Evolutionary conservation across 495 filamentous ascomycete species (phyloP).

Genomic region (Penicillium lividum): DNA sequence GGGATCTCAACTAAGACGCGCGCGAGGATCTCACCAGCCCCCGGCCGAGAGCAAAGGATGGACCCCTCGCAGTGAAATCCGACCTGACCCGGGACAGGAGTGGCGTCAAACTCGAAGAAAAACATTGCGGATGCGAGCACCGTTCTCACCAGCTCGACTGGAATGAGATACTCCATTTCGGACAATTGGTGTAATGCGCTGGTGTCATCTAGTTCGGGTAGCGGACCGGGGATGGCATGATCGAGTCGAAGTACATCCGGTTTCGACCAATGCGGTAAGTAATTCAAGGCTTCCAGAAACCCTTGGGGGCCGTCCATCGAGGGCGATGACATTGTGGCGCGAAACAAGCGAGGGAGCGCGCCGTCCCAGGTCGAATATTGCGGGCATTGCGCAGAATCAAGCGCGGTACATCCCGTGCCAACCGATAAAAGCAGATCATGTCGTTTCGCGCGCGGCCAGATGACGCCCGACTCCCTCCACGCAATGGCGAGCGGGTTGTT

Average conservation of each 20-base stretch:
- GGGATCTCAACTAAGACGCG: not conserved
- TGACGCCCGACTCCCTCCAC: conserved; percentile 24
- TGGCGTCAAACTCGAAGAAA: conserved; percentile 24
- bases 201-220: conserved; percentile 1
- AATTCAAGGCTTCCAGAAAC: conserved; percentile 25
- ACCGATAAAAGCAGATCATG: conserved; percentile 35
- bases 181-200: not conserved
- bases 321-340: conserved; percentile 20
- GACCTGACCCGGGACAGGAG: conserved; percentile 7
- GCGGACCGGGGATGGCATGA: not conserved
- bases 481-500: conserved; percentile 35
- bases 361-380: conserved; percentile 1
- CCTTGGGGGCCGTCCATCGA: conserved; percentile 24
- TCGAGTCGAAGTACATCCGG: conserved; percentile 3
- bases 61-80: conserved; percentile 15
- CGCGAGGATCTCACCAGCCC: not conserved
- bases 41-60: conserved; percentile 12
- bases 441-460: conserved; percentile 29
- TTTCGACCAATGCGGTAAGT: not conserved
- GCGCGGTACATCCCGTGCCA: conserved; percentile 28
- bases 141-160: not conserved
- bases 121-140: conserved; percentile 14
- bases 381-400: not conserved
- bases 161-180: not conserved
- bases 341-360: conserved; percentile 17